These are phyloP conservation scores for Danielia oregonensis DNA, from an alignment of 805 yeast species.

Conservation along the genomic window DNA sequence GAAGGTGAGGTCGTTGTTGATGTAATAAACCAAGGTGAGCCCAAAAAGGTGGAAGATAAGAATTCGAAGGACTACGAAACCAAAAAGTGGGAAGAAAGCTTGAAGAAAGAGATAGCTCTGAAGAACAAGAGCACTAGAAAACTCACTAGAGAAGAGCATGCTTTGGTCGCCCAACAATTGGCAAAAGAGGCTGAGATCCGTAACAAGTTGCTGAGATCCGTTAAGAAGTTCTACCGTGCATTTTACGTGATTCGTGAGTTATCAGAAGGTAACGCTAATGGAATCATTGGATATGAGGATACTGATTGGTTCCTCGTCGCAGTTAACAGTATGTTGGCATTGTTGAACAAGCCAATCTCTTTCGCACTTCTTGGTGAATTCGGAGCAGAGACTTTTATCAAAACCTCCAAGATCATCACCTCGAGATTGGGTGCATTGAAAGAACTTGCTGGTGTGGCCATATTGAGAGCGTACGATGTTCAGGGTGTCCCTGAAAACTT, in stretches of 20 bases:
- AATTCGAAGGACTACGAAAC: conserved; percentile 84
- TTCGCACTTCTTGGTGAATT: conserved; percentile 37
- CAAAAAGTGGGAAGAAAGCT: conserved; percentile 81
- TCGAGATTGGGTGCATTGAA: conserved; percentile 49
- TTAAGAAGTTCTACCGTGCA: conserved; percentile 43
- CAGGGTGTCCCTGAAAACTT: conserved; percentile 44
- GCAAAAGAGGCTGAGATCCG: conserved; percentile 60
- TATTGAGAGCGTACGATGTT: conserved; percentile 53
- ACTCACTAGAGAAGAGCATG: conserved; percentile 74
- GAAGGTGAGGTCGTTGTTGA: conserved; percentile 72
- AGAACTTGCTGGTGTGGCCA: conserved; percentile 63
- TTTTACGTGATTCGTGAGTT: conserved; percentile 52
- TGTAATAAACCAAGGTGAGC: conserved; percentile 44
- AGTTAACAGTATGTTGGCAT: conserved; percentile 43
- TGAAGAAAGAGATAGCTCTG: conserved; percentile 69
- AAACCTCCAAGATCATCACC: conserved; percentile 50
- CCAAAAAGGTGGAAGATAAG: conserved; percentile 51
- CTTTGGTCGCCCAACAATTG: conserved; percentile 57
- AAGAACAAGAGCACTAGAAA: conserved; percentile 51
- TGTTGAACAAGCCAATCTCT: conserved; percentile 35
- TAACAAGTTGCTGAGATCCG: conserved; percentile 34
- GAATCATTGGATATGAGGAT: conserved; percentile 6
- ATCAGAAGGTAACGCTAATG: conserved; percentile 30
- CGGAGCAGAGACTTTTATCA: conserved; percentile 50
- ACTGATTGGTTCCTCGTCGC: conserved; percentile 70